Percentiles rank a stretch among this genome's conserved stretches.
These are phyloP conservation scores for Chaetoceros tenuissimus DNA, from an alignment of 108 stramenopile species.

Conservation along the genomic window DNA sequence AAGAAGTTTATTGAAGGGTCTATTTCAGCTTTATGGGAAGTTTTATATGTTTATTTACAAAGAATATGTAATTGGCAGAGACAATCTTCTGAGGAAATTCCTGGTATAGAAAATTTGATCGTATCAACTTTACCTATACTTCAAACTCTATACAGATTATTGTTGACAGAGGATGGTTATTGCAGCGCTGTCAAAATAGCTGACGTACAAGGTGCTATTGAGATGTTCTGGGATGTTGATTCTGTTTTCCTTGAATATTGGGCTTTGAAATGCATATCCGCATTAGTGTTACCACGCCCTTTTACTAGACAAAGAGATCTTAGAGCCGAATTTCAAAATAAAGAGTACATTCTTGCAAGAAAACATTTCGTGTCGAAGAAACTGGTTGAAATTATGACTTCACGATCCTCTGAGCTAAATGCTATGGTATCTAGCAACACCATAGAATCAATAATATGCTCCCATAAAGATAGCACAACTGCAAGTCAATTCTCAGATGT, in stretches of 20 bases:
- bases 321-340: conserved; percentile 52
- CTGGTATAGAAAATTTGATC: conserved; percentile 21
- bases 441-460: conserved; percentile 52
- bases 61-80: background rate
- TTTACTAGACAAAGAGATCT: conserved; percentile 16
- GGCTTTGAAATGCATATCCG: conserved; percentile 29
- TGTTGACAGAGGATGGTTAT: conserved; percentile 42
- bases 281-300: conserved; percentile 21
- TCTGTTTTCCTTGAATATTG: conserved; percentile 44
- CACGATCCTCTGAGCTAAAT: conserved; percentile 29
- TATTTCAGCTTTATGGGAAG: conserved; percentile 42
- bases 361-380: conserved; percentile 14
- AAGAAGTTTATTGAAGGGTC: conserved; percentile 42
- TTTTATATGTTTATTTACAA: conserved; percentile 24
- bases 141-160: conserved; percentile 42
- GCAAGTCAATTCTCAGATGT: conserved; percentile 31
- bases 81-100: conserved; percentile 8
- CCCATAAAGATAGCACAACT: conserved; percentile 46
- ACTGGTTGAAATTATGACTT: conserved; percentile 27
- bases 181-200: conserved; percentile 32
- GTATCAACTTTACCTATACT: conserved; percentile 39
- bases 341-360: conserved; percentile 43
- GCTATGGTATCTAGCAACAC: conserved; percentile 53
- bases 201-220: conserved; percentile 28
- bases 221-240: conserved; percentile 25